Evolutionary conservation across 164 flowering plant genomes (phyloP).

Genomic region (Cinnamomum chago): DNA sequence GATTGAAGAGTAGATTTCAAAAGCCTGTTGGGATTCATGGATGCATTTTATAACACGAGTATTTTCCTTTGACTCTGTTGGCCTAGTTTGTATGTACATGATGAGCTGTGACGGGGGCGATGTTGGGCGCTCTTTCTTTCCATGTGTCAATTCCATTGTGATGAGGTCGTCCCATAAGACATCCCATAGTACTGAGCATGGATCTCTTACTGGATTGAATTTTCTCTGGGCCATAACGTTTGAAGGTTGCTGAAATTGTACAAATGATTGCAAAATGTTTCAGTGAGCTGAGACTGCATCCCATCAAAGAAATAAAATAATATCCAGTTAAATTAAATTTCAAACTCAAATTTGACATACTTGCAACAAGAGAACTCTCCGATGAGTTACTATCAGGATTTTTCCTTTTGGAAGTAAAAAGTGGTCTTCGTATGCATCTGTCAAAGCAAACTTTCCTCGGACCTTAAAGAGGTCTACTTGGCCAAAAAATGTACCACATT

Average conservation of each 20-base stretch:
- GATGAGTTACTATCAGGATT: slow-evolving; percentile 76
- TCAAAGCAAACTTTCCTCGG: slow-evolving; percentile 92
- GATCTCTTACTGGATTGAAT: slow-evolving; percentile 91
- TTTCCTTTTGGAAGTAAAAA: slow-evolving; percentile 86
- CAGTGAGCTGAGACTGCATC: neutral
- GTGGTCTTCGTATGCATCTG: slow-evolving; percentile 98
- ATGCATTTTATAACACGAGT: slow-evolving; percentile 68
- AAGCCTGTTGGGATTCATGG: slow-evolving; percentile 70
- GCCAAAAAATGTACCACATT: slow-evolving; percentile 83
- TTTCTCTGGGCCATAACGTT: slow-evolving; percentile 75
- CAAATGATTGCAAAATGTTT: neutral
- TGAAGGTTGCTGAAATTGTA: slow-evolving; percentile 60
- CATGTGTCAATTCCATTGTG: slow-evolving; percentile 75
- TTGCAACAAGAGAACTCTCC: slow-evolving; percentile 78
- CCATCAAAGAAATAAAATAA: neutral
- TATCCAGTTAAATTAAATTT: neutral
- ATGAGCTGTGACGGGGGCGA: slow-evolving; percentile 68
- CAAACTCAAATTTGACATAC: slow-evolving; percentile 34
- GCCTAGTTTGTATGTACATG: slow-evolving; percentile 52
- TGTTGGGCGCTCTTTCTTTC: slow-evolving; percentile 68
- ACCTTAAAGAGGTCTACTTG: slow-evolving; percentile 97
- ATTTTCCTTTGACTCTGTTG: slow-evolving; percentile 65
- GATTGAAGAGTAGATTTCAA: slow-evolving; percentile 66
- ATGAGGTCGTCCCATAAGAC: slow-evolving; percentile 79
- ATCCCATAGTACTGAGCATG: slow-evolving; percentile 93